Evolutionary conservation across 352 stramenopile species (phyloP).

Genomic region (Discostella stelligera): DNA sequence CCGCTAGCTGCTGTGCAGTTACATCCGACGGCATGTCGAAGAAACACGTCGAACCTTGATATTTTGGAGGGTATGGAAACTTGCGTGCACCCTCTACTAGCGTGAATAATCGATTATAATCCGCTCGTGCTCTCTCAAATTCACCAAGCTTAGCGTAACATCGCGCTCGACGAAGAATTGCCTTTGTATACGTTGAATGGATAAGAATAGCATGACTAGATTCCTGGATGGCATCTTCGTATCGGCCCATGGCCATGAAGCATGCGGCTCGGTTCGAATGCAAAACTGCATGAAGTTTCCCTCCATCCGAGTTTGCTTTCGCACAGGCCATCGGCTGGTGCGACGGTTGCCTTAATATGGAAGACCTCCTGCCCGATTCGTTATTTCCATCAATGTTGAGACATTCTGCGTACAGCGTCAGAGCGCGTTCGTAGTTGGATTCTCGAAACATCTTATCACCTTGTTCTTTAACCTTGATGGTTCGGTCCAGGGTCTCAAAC

Average conservation of each 20-base stretch:
- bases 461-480: constrained; percentile 44
- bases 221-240: constrained; percentile 43
- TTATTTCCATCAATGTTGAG: constrained; percentile 20
- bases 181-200: constrained; percentile 49
- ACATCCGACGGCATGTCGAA: constrained; percentile 51
- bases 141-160: constrained; percentile 38
- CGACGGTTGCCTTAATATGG: neutral
- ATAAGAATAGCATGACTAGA: constrained; percentile 45
- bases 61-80: constrained; percentile 14
- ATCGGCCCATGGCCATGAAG: constrained; percentile 34
- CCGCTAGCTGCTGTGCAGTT: constrained; percentile 21
- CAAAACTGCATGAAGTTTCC: constrained; percentile 44
- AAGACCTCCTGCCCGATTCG: neutral
- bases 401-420: constrained; percentile 32
- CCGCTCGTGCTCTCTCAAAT: constrained; percentile 14
- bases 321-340: neutral
- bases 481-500: constrained; percentile 25
- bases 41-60: constrained; percentile 25
- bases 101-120: constrained; percentile 41
- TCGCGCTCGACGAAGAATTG: constrained; percentile 38
- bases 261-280: constrained; percentile 53
- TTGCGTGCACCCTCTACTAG: constrained; percentile 27
- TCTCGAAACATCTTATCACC: constrained; percentile 45
- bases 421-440: constrained; percentile 34
- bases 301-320: constrained; percentile 18